phyloP scores from a whole-genome alignment of 176 grass and related monocot genomes.

The Oryza brachyantha region DNA sequence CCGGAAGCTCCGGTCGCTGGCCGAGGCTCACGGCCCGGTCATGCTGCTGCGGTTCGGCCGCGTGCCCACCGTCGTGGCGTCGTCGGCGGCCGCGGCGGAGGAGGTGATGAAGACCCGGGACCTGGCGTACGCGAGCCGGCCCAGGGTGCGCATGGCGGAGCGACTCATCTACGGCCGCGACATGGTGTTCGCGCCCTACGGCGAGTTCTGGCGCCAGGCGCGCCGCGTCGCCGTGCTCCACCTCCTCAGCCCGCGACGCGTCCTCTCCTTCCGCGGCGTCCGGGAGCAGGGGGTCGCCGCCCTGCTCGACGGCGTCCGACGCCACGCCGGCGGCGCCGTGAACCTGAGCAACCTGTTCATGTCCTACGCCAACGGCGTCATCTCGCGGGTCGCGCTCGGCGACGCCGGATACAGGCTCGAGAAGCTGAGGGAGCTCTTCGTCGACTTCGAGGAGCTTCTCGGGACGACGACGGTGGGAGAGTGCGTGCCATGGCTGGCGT shows the following conservation, averaged over 20 bases:
- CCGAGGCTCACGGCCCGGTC: slow-evolving; percentile 45
- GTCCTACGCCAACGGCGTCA: slow-evolving; percentile 8
- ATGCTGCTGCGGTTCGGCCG: slow-evolving; percentile 54
- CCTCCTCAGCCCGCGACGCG: slow-evolving; percentile 34
- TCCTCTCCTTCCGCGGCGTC: slow-evolving; percentile 28
- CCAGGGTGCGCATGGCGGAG: background rate
- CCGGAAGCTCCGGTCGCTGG: slow-evolving; percentile 32
- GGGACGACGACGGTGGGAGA: slow-evolving; percentile 30
- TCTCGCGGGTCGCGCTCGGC: slow-evolving; percentile 10
- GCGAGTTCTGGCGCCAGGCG: slow-evolving; percentile 53
- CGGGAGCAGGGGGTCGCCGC: slow-evolving; percentile 38
- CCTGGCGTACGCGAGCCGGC: slow-evolving; percentile 43
- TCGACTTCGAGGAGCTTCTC: slow-evolving; percentile 45
- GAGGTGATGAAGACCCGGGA: slow-evolving; percentile 52
- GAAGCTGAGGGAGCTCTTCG: slow-evolving; percentile 34
- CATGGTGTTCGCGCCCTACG: slow-evolving; percentile 53
- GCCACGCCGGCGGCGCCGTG: background rate
- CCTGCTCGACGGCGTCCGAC: slow-evolving; percentile 29
- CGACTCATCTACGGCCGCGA: slow-evolving; percentile 41
- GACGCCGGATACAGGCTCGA: background rate
- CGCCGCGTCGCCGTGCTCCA: slow-evolving; percentile 45
- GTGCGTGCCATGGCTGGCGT: slow-evolving; percentile 51
- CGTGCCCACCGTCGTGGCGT: slow-evolving; percentile 40
- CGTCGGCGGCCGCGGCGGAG: slow-evolving; percentile 41
- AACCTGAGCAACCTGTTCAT: slow-evolving; percentile 17